Evolutionary conservation across 2,329 filamentous ascomycete species (phyloP).

Genomic region (Gaeumannomyces tritici): DNA sequence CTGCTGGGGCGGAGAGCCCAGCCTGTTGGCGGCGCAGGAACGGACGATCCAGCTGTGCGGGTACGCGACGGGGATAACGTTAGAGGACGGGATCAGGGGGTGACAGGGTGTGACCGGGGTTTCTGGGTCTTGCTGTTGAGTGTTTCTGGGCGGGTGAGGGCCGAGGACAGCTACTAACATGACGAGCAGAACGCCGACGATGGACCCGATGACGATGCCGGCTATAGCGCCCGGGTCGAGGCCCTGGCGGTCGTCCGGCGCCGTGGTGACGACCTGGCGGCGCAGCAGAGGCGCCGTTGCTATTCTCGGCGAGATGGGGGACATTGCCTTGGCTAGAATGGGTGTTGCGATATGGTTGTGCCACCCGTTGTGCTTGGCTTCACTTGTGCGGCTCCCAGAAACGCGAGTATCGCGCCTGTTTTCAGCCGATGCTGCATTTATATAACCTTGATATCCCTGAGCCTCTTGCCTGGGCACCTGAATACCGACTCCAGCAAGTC

Average conservation of each 20-base stretch:
- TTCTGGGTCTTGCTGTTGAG: too few species aligned
- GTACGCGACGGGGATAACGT: too few species aligned
- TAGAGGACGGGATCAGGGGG: too few species aligned
- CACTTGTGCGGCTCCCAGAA: too few species aligned
- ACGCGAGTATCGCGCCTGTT: too few species aligned
- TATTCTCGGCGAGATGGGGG: not conserved
- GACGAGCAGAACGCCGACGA: conserved; percentile 33
- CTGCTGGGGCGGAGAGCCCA: not conserved
- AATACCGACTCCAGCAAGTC: too few species aligned
- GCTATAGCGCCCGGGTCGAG: conserved; percentile 34
- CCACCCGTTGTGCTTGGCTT: too few species aligned
- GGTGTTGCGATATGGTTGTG: not conserved
- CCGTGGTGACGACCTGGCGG: not conserved
- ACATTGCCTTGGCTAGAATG: not conserved
- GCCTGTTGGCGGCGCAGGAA: not conserved
- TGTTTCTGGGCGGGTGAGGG: too few species aligned
- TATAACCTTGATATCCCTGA: too few species aligned
- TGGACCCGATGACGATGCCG: conserved; percentile 39
- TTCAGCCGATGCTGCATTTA: too few species aligned
- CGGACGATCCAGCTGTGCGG: not conserved
- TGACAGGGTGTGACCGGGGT: too few species aligned
- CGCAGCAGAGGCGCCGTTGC: not conserved
- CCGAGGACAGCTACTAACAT: not conserved
- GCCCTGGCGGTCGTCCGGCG: not conserved
- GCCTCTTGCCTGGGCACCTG: too few species aligned